phyloP scores from a whole-genome alignment of 768 basidiomycete species.

The Mycena capillaripes region DNA sequence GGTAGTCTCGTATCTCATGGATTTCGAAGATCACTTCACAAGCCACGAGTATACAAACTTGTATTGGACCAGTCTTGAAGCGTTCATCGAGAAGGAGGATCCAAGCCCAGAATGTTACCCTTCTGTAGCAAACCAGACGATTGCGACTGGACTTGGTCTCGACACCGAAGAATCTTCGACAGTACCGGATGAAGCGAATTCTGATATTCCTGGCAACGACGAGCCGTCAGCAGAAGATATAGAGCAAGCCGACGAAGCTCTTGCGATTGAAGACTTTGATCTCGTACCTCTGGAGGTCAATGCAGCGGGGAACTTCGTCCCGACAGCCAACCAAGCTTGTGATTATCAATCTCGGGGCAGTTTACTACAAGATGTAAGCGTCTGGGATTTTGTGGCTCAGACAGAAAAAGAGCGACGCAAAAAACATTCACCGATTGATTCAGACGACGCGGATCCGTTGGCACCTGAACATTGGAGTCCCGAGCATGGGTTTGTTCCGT shows the following conservation, averaged over 20 bases:
- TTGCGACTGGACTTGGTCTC: too few species aligned
- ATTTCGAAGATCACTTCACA: neutral
- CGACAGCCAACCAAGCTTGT: neutral
- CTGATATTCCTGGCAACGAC: neutral
- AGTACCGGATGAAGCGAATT: neutral
- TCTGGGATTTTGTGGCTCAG: neutral
- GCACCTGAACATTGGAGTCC: neutral
- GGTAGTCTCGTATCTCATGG: too few species aligned
- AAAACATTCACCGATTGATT: neutral
- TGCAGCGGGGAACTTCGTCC: neutral
- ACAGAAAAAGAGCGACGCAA: neutral
- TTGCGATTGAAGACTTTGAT: too few species aligned
- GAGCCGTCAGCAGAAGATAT: too few species aligned
- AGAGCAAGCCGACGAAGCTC: too few species aligned
- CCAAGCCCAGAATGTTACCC: constrained; percentile 45
- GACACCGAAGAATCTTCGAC: neutral
- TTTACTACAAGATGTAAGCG: neutral
- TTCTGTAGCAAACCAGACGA: constrained; percentile 3
- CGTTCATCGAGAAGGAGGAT: constrained; percentile 8
- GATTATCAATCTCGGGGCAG: neutral
- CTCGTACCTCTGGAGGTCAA: too few species aligned
- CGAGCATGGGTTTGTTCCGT: too few species aligned
- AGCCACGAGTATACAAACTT: neutral
- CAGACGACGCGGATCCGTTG: neutral
- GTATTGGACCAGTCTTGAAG: constrained; percentile 33